Evolutionary conservation across 176 grass and related monocot genomes (phyloP).

Genomic region (Leersia perrieri): DNA sequence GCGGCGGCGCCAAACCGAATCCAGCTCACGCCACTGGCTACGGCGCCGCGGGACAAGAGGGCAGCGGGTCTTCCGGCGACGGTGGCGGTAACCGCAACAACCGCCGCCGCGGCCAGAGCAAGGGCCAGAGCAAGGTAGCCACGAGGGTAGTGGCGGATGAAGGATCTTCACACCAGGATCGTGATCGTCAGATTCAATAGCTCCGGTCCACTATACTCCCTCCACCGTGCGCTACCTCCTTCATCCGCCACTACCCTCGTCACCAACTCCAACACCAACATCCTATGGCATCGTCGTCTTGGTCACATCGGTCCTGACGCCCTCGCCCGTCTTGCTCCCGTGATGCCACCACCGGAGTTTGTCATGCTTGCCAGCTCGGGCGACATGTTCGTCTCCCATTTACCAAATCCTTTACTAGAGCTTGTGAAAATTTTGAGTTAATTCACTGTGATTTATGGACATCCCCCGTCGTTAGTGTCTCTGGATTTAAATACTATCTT

Average conservation of each 20-base stretch:
- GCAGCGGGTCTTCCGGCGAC: no score
- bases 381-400: not conserved
- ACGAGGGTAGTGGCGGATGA: not conserved
- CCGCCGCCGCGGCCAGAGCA: no score
- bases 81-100: not conserved
- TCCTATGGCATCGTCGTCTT: not conserved
- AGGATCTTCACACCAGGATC: not conserved
- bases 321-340: not conserved
- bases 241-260: not conserved
- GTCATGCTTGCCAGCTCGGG: not conserved
- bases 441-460: no score
- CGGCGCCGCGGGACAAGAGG: no score
- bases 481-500: no score
- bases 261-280: not conserved
- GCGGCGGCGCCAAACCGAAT: no score
- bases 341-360: not conserved
- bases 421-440: no score
- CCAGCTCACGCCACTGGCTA: no score
- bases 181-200: not conserved
- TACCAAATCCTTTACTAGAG: no score
- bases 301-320: not conserved
- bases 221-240: not conserved
- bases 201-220: no score
- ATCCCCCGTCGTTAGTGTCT: no score
- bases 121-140: no score